A percentile compares a stretch with the other conserved stretches of the same genome.
Conservation (phyloP, 371 early-diverging fungal species). For the Zopfochytrium polystomum region DNA sequence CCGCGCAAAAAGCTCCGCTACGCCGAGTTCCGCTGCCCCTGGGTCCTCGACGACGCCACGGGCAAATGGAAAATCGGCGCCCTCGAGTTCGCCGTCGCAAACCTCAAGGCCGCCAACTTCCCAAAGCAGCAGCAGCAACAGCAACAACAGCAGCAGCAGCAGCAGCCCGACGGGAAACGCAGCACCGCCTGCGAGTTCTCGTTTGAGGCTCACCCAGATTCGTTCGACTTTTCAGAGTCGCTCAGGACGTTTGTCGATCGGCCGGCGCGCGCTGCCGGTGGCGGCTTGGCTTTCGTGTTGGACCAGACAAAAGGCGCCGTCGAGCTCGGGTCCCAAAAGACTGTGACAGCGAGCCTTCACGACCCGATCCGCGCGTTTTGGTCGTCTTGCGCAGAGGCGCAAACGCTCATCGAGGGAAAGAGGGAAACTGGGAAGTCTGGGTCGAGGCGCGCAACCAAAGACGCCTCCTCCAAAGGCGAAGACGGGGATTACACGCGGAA, state of each 20-base stretch:
- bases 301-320: slow-evolving; percentile 34
- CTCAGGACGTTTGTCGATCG: slow-evolving; percentile 9
- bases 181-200: slow-evolving; percentile 27
- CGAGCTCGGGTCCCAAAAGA: slow-evolving; percentile 31
- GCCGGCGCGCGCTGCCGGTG: slow-evolving; percentile 4
- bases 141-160: too few species aligned
- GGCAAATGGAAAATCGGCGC: slow-evolving; percentile 33
- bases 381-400: slow-evolving; percentile 4
- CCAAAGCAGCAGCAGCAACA: slow-evolving; percentile 33
- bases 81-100: slow-evolving; percentile 22
- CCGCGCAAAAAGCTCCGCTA: slow-evolving; percentile 14
- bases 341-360: slow-evolving; percentile 17
- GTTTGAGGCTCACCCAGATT: slow-evolving; percentile 30
- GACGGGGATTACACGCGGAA: not conserved
- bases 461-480: too few species aligned
- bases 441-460: too few species aligned
- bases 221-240: slow-evolving; percentile 28
- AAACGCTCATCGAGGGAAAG: slow-evolving; percentile 4
- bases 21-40: slow-evolving; percentile 24
- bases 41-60: slow-evolving; percentile 23
- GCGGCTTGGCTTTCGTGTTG: slow-evolving; percentile 16
- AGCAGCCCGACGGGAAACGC: too few species aligned
- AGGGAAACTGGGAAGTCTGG: too few species aligned
- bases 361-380: slow-evolving; percentile 29
- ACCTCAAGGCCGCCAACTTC: slow-evolving; percentile 31